Conservation (phyloP, 129 eudicot species). For the Flaveria bidentis region DNA sequence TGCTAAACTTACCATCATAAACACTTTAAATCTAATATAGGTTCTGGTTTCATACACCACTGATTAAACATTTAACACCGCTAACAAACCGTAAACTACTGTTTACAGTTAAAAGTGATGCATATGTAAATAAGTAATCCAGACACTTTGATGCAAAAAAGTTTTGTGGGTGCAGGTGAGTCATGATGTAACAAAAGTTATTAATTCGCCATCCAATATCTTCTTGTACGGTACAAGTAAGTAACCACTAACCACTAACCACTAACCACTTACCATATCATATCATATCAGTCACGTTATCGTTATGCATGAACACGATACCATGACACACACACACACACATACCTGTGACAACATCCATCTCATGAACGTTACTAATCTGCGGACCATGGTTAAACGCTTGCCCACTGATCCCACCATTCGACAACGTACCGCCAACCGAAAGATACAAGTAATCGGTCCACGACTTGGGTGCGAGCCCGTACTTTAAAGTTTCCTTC, state of each 20-base stretch:
- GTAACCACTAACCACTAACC: not conserved
- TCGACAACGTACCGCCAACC: constrained; percentile 59
- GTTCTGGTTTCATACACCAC: too few relatives aligned
- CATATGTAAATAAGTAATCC: too few relatives aligned
- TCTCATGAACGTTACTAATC: constrained; percentile 49
- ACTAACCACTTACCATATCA: not conserved
- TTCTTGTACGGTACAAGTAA: constrained; percentile 30
- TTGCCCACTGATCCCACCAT: constrained; percentile 61
- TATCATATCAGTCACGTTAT: constrained; percentile 1
- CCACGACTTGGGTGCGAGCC: constrained; percentile 58
- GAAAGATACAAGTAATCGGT: constrained; percentile 54
- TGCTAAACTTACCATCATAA: too few relatives aligned
- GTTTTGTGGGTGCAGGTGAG: too few relatives aligned
- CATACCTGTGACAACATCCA: constrained; percentile 58
- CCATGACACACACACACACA: not conserved
- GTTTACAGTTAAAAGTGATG: too few relatives aligned
- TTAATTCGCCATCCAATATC: not conserved
- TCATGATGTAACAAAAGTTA: not conserved
- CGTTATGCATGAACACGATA: constrained; percentile 17
- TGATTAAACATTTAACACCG: too few relatives aligned
- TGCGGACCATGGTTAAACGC: constrained; percentile 58
- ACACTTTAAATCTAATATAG: too few relatives aligned
- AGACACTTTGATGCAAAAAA: too few relatives aligned
- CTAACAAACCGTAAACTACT: not conserved
- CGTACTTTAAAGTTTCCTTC: constrained; percentile 32